Evolutionary conservation across 768 basidiomycete genomes (phyloP), one percentile per base, ranked within the genome.

Genomic region (Tylopilus felleus): DNA sequence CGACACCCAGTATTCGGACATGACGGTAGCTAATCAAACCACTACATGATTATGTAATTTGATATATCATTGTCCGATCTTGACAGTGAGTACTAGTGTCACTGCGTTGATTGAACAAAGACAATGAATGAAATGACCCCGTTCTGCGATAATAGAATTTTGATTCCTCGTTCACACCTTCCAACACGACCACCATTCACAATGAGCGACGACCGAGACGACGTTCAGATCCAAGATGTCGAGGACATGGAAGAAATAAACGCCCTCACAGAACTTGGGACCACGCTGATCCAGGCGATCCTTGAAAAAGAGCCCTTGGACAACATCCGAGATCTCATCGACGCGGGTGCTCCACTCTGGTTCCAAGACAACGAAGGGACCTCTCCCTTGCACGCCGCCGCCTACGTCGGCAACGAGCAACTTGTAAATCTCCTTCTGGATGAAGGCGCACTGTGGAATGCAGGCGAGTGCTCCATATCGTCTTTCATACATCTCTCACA

Each of bases 1-100:
- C 23, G 91, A 91, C 58, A 94, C 87, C 92, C 93, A 95, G 70
- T 88, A 94, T 70, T 94, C 92, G 61, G 84, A 86, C 92, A 93
- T 94, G 68, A 16, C 47, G 19, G 60, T 61, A 35, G 46, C 47
- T 33, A 13, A 46, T 46, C 51, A 57, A 62, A 29, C 21, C 21
- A 14, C 31, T 8, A 7, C 2, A 5, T 1, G 40, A 58, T 65
- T 66, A 65, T 47, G 62, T 54, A 54, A 54, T 12, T 23, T n/a
- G 41, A 42, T 35, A 48, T 13, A n/a, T n/a, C 5, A 8, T 19
- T 25, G 21, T 45, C 21, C 19, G 31, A 38, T 35, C 44, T 21
- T 27, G 27, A n/a, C 19, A 47, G 43, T 27, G 44, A 58, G 58
- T 59, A 19, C 13, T 14, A 33, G 13, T 39, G 25, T 17, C 19